Evolutionary conservation across 305 asterid genomes (phyloP), one percentile per base, ranked within the genome.

Genomic region (Fraxinus nigra): DNA sequence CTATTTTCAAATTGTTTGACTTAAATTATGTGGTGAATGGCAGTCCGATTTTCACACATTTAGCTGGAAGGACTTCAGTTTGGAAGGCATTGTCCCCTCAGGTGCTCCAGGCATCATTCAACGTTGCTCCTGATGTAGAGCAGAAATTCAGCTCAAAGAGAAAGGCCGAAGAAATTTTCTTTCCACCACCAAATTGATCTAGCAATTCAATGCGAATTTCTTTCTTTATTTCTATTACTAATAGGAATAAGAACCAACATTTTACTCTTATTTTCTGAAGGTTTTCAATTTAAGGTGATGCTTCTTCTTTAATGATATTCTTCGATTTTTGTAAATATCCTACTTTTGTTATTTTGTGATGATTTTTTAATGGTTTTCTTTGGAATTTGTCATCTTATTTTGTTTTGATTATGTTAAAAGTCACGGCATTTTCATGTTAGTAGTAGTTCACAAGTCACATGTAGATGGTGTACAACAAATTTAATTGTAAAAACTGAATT

Each of bases 31-130:
- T 0, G 30, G 33, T 16, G 40, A 54, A 22, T 56, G 34, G 74
- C 81, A 78, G 81, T 37, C 81, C 76, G 3, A 35, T 78, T 10
- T 78, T 78, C 54, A 78, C 81, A 7, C 81, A 78, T 59, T 35
- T 78, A 5, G 81, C 81, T 33, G 81, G 81, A 63, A 59, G 76
- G 59, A 78, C 81, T 28, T 78, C 81, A 8, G 81, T 37, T 16
- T 78, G 81, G 81, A 78, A 78, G 61, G 63, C 81, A 11, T 37
- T 78, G 61, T 78, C 81, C 20, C 76, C 76, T 1, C 35, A 63
- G 11, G 81, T 78, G 28, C 76, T 63, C 16, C 76, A 78, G 33
- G 81, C 81, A 32, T 65, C 81, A 30, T 78, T 78, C 81, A 78
- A 78, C 6, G 76, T 78, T 14, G 5, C 34, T 46, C 75, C 76